These are phyloP conservation scores for Trypanosoma caninum DNA, from an alignment of 208 protist genomes.

Conservation along the genomic window DNA sequence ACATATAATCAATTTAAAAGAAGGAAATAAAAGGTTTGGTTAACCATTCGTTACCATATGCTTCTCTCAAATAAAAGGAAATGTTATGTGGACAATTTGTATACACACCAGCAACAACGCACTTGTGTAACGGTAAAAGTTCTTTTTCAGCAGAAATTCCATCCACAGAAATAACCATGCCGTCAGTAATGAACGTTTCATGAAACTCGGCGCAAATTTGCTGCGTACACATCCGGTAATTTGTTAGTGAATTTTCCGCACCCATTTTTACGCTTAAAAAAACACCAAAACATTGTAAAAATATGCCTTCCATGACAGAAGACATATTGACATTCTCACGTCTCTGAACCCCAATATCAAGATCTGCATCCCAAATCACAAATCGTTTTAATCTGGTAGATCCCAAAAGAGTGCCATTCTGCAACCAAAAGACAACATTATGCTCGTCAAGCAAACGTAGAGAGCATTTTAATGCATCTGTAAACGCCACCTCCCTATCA, in stretches of 20 bases:
- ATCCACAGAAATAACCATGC: constrained; percentile 34
- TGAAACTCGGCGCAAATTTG: constrained; percentile 77
- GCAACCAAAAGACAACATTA: constrained; percentile 49
- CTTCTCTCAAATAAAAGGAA: constrained; percentile 55
- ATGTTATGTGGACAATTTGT: constrained; percentile 62
- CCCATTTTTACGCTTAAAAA: constrained; percentile 27
- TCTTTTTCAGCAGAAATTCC: constrained; percentile 36
- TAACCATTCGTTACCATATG: constrained; percentile 71
- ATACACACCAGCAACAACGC: constrained; percentile 47
- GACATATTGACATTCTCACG: neutral
- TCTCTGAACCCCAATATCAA: constrained; percentile 60
- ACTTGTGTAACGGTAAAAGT: constrained; percentile 59
- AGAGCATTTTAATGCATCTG: constrained; percentile 56
- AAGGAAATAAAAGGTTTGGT: constrained; percentile 57
- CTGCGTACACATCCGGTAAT: constrained; percentile 73
- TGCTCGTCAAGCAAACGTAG: constrained; percentile 37
- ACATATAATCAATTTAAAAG: constrained; percentile 33
- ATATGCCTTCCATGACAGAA: constrained; percentile 29
- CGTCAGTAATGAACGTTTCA: constrained; percentile 35
- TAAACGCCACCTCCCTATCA: constrained; percentile 58
- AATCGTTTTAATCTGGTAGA: constrained; percentile 58
- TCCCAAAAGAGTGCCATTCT: constrained; percentile 79
- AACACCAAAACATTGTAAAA: constrained; percentile 50
- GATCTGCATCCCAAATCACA: constrained; percentile 82
- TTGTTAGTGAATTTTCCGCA: constrained; percentile 24